Conservation (phyloP, 495 filamentous ascomycete species). For the Daldinia vernicosa region DNA sequence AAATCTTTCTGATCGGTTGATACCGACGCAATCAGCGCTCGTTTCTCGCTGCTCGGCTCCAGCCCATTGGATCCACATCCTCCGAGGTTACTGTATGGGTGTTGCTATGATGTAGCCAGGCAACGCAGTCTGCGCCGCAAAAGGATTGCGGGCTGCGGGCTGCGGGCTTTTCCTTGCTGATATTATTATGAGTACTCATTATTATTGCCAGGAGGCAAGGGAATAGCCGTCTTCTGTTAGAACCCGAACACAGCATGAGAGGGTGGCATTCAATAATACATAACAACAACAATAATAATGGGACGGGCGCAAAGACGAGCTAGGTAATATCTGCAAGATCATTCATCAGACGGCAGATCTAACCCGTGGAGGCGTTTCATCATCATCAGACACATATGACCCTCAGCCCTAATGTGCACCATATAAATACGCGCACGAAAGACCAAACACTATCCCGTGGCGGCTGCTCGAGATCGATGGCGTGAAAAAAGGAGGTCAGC, state of each 20-base stretch:
- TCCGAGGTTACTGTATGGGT: conserved; percentile 19
- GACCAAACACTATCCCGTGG: conserved; percentile 17
- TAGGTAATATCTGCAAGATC: conserved; percentile 36
- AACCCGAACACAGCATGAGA: conserved; percentile 21
- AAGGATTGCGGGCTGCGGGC: conserved; percentile 12
- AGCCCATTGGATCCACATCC: conserved; percentile 28
- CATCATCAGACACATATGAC: conserved; percentile 37
- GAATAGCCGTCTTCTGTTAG: conserved; percentile 3
- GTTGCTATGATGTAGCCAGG: not conserved
- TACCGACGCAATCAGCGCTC: conserved; percentile 39
- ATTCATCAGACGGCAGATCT: conserved; percentile 34
- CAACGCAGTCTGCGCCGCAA: conserved; percentile 10
- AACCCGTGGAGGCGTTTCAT: conserved; percentile 41
- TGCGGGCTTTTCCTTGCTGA: conserved; percentile 6
- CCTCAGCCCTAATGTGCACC: conserved; percentile 38
- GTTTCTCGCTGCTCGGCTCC: conserved; percentile 12
- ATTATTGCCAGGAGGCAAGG: conserved; percentile 14
- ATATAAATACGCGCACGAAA: not conserved
- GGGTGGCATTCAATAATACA: conserved; percentile 7
- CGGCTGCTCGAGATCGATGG: conserved; percentile 6
- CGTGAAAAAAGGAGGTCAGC: conserved; percentile 12
- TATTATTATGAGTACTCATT: conserved; percentile 4
- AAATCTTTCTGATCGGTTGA: conserved; percentile 34
- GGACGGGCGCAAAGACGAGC: not conserved
- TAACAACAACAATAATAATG: not conserved